Base-by-base conservation (phyloP, 768 basidiomycete species). In the Xerocomus spinulosus region DNA sequence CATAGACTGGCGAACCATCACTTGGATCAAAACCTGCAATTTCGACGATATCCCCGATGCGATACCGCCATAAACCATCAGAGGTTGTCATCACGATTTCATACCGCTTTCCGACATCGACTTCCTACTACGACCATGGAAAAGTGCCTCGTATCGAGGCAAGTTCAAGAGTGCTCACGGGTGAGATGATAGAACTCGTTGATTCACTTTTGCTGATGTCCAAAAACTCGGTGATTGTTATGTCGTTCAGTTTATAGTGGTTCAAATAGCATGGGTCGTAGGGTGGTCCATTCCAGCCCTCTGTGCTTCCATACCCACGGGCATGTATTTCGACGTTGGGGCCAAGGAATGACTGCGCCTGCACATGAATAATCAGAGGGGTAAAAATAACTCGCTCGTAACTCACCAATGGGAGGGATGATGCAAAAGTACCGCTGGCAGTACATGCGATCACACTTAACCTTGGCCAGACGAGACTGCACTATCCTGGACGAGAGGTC, bases 41-140 rank as follows among this genome's bases (percentile, higher is more conserved):
- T 45, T 61, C 54, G 17, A 60, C 33, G n/a, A 63, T 38, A 28
- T 63, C 58, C 1, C 51, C 54, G 4, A 62, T 46, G 21, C 54
- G 48, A 43, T 60, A 59, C 2, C 57, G 54, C 60, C 61, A 61
- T 32, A 63, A n/a, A 9, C 58, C 58, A 2, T 57, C 47, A 9
- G 7, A 21, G 4, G 55, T 54, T 3, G 60, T 61, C 5, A 58
- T n/a, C 18, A 61, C 49, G 28, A 48, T 6, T 21, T 61, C 61
- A 13, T 62, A 60, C 7, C 9, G 47, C 28, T 30, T 46, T 18
- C 54, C 53, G 15, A 30, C 2, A 18, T 53, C 39, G 10, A 54
- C 40, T 17, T 53, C 52, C 56, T 51, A 60, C 61, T 61, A 20
- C 9, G 8, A 42, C 23, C 20, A 21, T 7, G 7, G 18, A 14